Evolutionary conservation across 1,139 yeast species (phyloP).

Genomic region (Kodamaea plutei): DNA sequence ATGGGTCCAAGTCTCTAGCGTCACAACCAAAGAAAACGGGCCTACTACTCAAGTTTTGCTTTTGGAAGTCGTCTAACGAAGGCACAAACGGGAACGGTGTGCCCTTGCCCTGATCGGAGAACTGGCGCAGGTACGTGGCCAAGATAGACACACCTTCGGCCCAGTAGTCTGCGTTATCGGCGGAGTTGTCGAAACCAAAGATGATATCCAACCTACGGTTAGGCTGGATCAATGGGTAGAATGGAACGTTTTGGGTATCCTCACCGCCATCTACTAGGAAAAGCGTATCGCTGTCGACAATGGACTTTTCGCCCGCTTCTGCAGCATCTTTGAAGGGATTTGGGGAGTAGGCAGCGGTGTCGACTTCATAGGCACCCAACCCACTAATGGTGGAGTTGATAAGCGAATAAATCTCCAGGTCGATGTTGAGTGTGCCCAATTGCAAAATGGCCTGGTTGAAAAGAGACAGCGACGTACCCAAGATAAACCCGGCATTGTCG

Average conservation of each 20-base stretch:
- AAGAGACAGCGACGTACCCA: conserved; percentile 70
- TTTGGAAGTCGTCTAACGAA: conserved; percentile 24
- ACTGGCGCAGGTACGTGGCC: conserved; percentile 50
- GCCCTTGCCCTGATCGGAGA: conserved; percentile 36
- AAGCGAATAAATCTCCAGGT: conserved; percentile 23
- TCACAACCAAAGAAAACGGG: conserved; percentile 45
- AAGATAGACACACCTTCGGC: conserved; percentile 75
- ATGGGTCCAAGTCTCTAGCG: conserved; percentile 24
- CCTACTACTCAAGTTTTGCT: conserved; percentile 23
- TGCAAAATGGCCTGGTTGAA: conserved; percentile 43
- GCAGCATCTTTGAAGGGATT: conserved; percentile 32
- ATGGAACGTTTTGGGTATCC: conserved; percentile 75
- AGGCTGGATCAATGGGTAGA: conserved; percentile 69
- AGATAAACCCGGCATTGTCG: conserved; percentile 70
- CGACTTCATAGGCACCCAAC: conserved; percentile 27
- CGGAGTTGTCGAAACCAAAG: conserved; percentile 83
- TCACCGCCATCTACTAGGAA: conserved; percentile 88
- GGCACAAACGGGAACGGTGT: conserved; percentile 43
- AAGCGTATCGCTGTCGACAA: conserved; percentile 39
- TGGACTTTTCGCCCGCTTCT: conserved; percentile 16
- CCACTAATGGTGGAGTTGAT: conserved; percentile 23
- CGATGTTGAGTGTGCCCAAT: conserved; percentile 18
- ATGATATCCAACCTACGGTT: conserved; percentile 72
- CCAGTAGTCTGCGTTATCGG: conserved; percentile 65
- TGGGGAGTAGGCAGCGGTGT: conserved; percentile 39